These are phyloP conservation scores for Zizania palustris DNA, from an alignment of 202 grass and related monocot species.

Conservation along the genomic window DNA sequence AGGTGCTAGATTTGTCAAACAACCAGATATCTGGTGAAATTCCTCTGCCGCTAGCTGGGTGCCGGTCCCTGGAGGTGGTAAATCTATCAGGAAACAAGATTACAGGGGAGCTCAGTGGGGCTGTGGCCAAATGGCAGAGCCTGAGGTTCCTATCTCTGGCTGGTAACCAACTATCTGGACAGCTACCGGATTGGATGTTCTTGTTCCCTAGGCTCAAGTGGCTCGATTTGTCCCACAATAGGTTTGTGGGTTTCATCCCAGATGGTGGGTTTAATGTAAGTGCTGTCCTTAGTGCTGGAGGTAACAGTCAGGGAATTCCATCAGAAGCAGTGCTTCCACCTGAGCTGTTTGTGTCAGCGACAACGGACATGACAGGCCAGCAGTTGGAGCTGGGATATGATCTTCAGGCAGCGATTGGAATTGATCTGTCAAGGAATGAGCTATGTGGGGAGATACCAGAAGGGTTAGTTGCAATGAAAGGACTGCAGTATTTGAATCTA, in stretches of 20 bases:
- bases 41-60: slow-evolving; percentile 83
- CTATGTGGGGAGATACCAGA: slow-evolving; percentile 73
- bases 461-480: slow-evolving; percentile 69
- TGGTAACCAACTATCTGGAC: slow-evolving; percentile 58
- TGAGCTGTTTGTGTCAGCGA: slow-evolving; percentile 51
- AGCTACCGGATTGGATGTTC: slow-evolving; percentile 74
- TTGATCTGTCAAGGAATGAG: slow-evolving; percentile 76
- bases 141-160: slow-evolving; percentile 67
- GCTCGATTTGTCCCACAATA: slow-evolving; percentile 83
- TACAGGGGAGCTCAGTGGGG: slow-evolving; percentile 67
- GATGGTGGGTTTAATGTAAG: slow-evolving; percentile 82
- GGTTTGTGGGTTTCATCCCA: slow-evolving; percentile 87
- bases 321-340: slow-evolving; percentile 35
- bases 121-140: slow-evolving; percentile 83
- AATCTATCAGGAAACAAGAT: slow-evolving; percentile 78
- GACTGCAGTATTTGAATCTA: slow-evolving; percentile 89
- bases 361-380: slow-evolving; percentile 35
- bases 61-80: slow-evolving; percentile 87
- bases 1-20: slow-evolving; percentile 74
- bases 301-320: slow-evolving; percentile 25
- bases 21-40: slow-evolving; percentile 90
- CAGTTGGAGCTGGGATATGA: slow-evolving; percentile 69
- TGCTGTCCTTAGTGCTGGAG: slow-evolving; percentile 57
- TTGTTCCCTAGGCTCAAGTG: slow-evolving; percentile 62
- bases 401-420: slow-evolving; percentile 61